Evolutionary conservation across 495 filamentous ascomycete species (phyloP).

Genomic region (Viridothelium virens): DNA sequence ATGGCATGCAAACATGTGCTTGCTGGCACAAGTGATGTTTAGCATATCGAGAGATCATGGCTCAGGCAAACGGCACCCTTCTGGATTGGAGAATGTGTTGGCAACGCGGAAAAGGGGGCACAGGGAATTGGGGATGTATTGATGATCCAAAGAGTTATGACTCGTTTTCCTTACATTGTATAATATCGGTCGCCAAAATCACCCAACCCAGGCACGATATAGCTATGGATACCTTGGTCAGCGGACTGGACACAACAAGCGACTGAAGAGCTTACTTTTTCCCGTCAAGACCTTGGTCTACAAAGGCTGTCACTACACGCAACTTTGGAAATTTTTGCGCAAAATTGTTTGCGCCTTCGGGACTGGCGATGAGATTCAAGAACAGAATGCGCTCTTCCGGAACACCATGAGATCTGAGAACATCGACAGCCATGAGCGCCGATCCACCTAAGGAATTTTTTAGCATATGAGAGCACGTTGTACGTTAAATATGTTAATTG

Average conservation of each 20-base stretch:
- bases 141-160: not conserved
- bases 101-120: not conserved
- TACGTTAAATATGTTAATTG: conserved; percentile 17
- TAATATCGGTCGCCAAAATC: conserved; percentile 98
- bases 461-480: not conserved
- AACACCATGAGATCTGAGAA: conserved; percentile 79
- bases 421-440: conserved; percentile 91
- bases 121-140: not conserved
- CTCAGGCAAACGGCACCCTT: not conserved
- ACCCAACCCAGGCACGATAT: conserved; percentile 90
- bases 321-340: conserved; percentile 86
- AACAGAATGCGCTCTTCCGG: conserved; percentile 93
- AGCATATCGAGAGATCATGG: not conserved
- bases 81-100: no score
- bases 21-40: no score
- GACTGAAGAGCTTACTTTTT: conserved; percentile 66
- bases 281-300: conserved; percentile 89
- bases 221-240: conserved; percentile 48
- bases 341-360: conserved; percentile 83
- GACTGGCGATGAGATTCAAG: conserved; percentile 91
- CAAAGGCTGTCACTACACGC: conserved; percentile 90
- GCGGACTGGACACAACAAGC: conserved; percentile 17
- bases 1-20: not conserved
- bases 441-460: conserved; percentile 62
- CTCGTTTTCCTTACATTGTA: conserved; percentile 54